These are phyloP conservation scores for Aspergillus campestris DNA, from an alignment of 495 filamentous ascomycete species.

Conservation along the genomic window DNA sequence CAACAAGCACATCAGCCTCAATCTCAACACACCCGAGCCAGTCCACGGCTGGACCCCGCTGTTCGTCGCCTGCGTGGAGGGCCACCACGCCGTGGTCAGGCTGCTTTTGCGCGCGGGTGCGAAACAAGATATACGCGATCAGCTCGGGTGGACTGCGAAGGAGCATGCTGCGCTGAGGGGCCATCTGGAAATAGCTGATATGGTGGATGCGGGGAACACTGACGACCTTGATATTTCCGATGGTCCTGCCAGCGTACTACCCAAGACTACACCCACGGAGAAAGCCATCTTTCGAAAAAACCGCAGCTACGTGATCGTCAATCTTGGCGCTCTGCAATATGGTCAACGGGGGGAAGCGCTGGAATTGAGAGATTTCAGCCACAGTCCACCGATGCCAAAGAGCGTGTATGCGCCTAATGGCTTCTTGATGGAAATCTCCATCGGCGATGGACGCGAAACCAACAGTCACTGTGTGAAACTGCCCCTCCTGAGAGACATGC, in stretches of 20 bases:
- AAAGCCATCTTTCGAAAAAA: background rate
- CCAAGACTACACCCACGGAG: background rate
- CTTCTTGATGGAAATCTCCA: slow-evolving; percentile 4
- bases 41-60: slow-evolving; percentile 71
- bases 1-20: background rate
- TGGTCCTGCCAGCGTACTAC: background rate
- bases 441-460: slow-evolving; percentile 1
- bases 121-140: slow-evolving; percentile 21
- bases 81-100: slow-evolving; percentile 46
- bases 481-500: slow-evolving; percentile 19
- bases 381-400: too few species aligned
- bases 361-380: background rate
- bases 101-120: slow-evolving; percentile 54
- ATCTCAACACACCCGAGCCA: slow-evolving; percentile 42
- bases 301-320: slow-evolving; percentile 3
- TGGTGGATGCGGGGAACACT: slow-evolving; percentile 4
- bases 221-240: background rate
- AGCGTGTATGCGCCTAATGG: background rate
- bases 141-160: slow-evolving; percentile 15
- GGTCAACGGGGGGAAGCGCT: slow-evolving; percentile 4
- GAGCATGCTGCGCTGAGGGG: slow-evolving; percentile 17
- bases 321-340: slow-evolving; percentile 7
- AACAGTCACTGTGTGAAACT: slow-evolving; percentile 9
- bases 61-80: slow-evolving; percentile 68
- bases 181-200: slow-evolving; percentile 6